phyloP scores from a whole-genome alignment of 2,329 filamentous ascomycete genomes.

The Cucurbitaria berberidis region DNA sequence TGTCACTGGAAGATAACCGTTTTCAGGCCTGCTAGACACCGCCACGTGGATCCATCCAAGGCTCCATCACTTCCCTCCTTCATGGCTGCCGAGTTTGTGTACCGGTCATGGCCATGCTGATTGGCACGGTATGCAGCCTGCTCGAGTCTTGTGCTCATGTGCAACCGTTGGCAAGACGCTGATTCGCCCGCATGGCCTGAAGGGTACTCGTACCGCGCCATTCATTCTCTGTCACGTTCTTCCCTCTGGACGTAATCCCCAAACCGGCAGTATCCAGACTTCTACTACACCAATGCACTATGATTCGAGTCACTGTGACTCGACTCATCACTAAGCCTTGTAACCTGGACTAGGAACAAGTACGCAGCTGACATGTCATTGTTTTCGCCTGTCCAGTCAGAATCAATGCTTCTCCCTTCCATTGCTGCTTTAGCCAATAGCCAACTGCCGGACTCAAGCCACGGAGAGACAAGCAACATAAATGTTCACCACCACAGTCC shows the following conservation, averaged over 20 bases:
- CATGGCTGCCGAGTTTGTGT: conserved; percentile 17
- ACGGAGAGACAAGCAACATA: not conserved
- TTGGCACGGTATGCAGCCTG: conserved; percentile 2
- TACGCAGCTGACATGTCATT: conserved; percentile 1
- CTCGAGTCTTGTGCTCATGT: conserved; percentile 6
- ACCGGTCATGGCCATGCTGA: conserved; percentile 23
- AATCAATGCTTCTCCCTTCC: not conserved
- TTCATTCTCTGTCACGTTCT: conserved; percentile 5
- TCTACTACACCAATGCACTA: conserved; percentile 12
- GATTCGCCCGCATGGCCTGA: not conserved
- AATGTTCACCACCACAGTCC: too few species aligned
- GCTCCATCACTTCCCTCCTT: conserved; percentile 6
- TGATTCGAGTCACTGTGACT: conserved; percentile 18
- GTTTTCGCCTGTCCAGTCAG: not conserved
- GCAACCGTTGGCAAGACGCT: not conserved
- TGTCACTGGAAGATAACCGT: not conserved
- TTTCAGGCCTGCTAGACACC: conserved; percentile 7
- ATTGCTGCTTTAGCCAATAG: not conserved
- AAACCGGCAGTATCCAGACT: not conserved
- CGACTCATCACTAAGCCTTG: conserved; percentile 8
- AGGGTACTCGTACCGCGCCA: not conserved
- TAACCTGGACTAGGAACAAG: not conserved
- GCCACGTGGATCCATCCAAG: conserved; percentile 35
- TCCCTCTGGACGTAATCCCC: not conserved
- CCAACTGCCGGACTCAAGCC: conserved; percentile 1